Conservation (phyloP, 345 rosid species). For the Sisymbrium irio region DNA sequence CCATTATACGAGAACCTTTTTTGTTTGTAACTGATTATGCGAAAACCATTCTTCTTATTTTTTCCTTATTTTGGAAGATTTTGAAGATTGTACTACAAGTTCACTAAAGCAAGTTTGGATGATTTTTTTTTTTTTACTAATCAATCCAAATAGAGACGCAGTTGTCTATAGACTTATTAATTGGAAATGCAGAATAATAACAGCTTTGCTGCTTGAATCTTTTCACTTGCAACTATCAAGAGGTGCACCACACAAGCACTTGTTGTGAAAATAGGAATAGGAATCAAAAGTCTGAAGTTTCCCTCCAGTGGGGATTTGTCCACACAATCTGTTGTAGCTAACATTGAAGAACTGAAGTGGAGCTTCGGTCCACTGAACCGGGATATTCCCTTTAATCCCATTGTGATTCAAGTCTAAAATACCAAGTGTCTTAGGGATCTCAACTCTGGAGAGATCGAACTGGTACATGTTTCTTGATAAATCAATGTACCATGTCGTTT, state of each 20-base stretch:
- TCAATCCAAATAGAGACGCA: background rate
- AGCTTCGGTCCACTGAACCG: constrained; percentile 38
- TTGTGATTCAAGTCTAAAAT: constrained; percentile 63
- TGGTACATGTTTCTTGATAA: constrained; percentile 63
- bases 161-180: background rate
- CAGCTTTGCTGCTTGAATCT: background rate
- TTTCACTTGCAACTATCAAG: constrained; percentile 47
- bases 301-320: constrained; percentile 65
- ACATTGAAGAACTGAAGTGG: constrained; percentile 51
- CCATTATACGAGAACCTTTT: too few species aligned
- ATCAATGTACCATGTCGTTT: constrained; percentile 38
- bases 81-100: too few species aligned
- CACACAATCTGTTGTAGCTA: constrained; percentile 73
- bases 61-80: too few species aligned
- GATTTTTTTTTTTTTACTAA: background rate
- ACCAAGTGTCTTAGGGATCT: constrained; percentile 39
- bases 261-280: constrained; percentile 54
- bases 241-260: constrained; percentile 81
- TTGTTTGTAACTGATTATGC: too few species aligned
- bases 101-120: background rate
- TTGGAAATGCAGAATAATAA: background rate
- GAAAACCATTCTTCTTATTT: too few species aligned
- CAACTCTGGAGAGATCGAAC: constrained; percentile 54
- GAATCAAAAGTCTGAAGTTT: constrained; percentile 54
- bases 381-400: constrained; percentile 57